Conservation (phyloP, 2,329 filamentous ascomycete species). For the Neofusicoccum umdonicola region DNA sequence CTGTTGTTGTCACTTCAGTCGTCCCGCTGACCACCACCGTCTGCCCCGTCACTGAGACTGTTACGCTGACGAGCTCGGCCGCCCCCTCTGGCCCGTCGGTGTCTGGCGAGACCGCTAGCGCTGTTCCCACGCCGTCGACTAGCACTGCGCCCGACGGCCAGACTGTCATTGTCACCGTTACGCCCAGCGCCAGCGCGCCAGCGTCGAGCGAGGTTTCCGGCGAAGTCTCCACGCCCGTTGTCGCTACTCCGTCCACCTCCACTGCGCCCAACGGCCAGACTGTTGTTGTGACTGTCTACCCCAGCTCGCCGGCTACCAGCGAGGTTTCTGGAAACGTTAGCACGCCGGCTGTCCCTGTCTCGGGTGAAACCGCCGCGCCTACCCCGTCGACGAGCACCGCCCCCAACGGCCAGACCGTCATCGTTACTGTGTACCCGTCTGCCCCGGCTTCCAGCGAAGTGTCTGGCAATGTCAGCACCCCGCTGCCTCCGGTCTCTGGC, state of each 20-base stretch:
- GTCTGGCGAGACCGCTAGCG: background rate
- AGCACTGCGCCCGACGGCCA: background rate
- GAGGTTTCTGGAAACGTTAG: background rate
- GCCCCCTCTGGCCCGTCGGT: background rate
- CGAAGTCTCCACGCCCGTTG: constrained; percentile 1
- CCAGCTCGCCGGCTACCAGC: background rate
- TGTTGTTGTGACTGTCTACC: background rate
- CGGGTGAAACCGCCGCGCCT: background rate
- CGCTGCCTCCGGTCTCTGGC: background rate
- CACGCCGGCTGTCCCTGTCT: background rate
- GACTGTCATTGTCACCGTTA: background rate
- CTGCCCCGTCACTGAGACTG: constrained; percentile 34
- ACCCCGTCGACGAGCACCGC: background rate
- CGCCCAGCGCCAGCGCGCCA: background rate
- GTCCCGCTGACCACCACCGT: constrained; percentile 9
- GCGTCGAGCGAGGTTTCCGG: background rate
- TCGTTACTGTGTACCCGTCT: background rate
- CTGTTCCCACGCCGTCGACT: background rate
- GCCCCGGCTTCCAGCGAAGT: background rate
- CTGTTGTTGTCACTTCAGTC: constrained; percentile 8
- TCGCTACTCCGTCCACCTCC: background rate
- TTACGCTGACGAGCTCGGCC: constrained; percentile 21
- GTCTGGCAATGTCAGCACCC: background rate
- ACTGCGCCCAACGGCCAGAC: constrained; percentile 1
- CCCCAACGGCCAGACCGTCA: background rate